Base-by-base conservation (phyloP, 1,284 basidiomycete genomes). In the Nidula niveotomentosa region DNA sequence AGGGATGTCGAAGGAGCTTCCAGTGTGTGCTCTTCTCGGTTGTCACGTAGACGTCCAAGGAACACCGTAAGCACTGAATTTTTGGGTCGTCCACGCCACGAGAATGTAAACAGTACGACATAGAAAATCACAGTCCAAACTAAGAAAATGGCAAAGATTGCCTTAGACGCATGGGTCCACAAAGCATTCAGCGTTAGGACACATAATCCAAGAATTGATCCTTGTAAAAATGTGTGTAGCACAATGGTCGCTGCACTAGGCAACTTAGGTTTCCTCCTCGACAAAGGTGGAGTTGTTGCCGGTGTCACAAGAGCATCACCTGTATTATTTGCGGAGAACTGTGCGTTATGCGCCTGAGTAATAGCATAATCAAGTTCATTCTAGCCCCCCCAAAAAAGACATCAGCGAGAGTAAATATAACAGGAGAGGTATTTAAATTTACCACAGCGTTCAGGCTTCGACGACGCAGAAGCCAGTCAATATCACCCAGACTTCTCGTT, bases 401-500 rank as follows among this genome's bases (percentile, higher is more conserved):
- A 23, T 23, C 3, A 23, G 23, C 23, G 23, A 23, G 23, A 23
- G 23, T 23, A 23, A 23, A 23, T 23, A 23, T 23, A 23, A 23
- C 23, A 23, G 23, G 3, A 23, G 23, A 23, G 23, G 23, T 23
- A 53, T 54, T 52, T 34, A 48, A 36, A 46, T n/a, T 63, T 68
- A 91, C 90, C 70, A 88, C 80, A 53, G 81, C 77, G 61, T 81
- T 85, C 33, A 86, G 70, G 65, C 84, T 90, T 54, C 88, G 79
- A 52, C 90, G 77, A 46, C 86, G 79, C 56, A 86, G 79, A 23
- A 90, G 71, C 90, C 90, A 92, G 63, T 88, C 87, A 54, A 89
- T 75, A 62, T 91, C 86, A 37, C 83, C 81, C 36, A 91, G 72
- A 57, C 78, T 84, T 55, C 81, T 58, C 67, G 79, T 52, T 36